Evolutionary conservation across 331 rosid species (phyloP), one percentile per base, ranked within the genome.

Genomic region (Rosa hybrid): DNA sequence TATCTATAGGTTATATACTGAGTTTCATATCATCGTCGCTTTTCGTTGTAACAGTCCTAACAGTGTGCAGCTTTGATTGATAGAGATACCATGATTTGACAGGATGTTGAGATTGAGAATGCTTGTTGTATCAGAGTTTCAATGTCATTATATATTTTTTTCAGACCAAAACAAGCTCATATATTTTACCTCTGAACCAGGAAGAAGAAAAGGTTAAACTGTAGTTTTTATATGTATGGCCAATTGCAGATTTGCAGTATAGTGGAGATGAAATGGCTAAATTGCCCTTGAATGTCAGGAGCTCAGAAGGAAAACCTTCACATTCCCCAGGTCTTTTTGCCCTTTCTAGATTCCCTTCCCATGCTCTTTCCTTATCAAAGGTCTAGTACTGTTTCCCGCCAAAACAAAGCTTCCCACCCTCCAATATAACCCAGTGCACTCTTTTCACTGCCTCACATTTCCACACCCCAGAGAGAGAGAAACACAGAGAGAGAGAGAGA

Each of bases 301-400:
- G 57, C 49, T 7, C 80, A 8, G 56, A 62, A 80, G 23, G 63
- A 6, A 85, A 77, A 80, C 83, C 85, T 83, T 85, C 69, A 49
- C 91, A 76, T 83, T 90, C 87, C 90, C 94, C 72, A 82, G 84
- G 83, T 83, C 82, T 79, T 56, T 16, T 80, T 45, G 67, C 71
- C 81, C 79, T 77, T 80, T 50, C 80, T 72, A 84, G 92, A 83
- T 81, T 88, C 87, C 79, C 80, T 57, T 27, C 39, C 83, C 6
- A 44, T 46, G 59, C 25, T 77, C 82, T 71, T 68, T 78, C 76
- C 59, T 79, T 75, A 71, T 82, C 76, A 75, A 41, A 51, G 83
- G 72, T n/a, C 17, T 69, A 25, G 56, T 12, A 60, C 82, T 21
- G 39, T 81, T 92, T 95, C 93, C 94, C 98, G 90, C 94, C 93